Base-by-base conservation (phyloP, 1,139 yeast species). In the Pichia sp. region DNA sequence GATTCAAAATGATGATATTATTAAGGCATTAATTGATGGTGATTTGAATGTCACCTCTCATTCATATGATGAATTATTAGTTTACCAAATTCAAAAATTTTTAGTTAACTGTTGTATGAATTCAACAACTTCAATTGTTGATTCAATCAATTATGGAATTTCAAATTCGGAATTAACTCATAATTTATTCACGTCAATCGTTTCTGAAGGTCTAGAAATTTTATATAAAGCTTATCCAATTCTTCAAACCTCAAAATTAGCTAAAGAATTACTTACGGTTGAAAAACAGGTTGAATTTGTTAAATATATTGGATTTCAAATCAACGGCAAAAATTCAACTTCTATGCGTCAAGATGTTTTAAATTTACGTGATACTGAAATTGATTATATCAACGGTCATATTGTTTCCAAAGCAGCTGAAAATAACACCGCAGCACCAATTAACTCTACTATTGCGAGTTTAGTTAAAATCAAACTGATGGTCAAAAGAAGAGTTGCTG, bases 271-370 rank as follows among this genome's bases (percentile, higher is more conserved):
- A 7, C 42, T 62, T n/a, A 46, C 44, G 9, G 48, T 42, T 28
- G 50, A 51, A 44, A 59, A 36, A 74, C 83, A 29, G 25, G 52
- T 62, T 10, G 54, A 52, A 1, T 53, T 56, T 39, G 60, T 60
- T 3, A 43, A 58, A n/a, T 49, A 60, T 18, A 46, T 56, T 38
- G 67, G 67, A 3, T 56, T 57, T 35, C 47, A 45, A 2, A 34
- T 61, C 29, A 62, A 62, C 43, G 73, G 76, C 0, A 65, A 72
- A 43, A 92, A 89, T 66, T 79, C 84, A 46, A 81, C 94, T 7
- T 86, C 96, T 2, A 92, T 90, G 97, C 75, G 95, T 58, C 88
- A 86, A 56, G 97, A 90, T 59, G 74, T 85, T 1, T 64, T 78
- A 42, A 70, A 74, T 54, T 69, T 79, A 47, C 73, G 81, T 54